Evolutionary conservation across 2,329 filamentous ascomycete genomes (phyloP), one percentile per base, ranked within the genome.

Genomic region (Dryadomyces quercivorus): DNA sequence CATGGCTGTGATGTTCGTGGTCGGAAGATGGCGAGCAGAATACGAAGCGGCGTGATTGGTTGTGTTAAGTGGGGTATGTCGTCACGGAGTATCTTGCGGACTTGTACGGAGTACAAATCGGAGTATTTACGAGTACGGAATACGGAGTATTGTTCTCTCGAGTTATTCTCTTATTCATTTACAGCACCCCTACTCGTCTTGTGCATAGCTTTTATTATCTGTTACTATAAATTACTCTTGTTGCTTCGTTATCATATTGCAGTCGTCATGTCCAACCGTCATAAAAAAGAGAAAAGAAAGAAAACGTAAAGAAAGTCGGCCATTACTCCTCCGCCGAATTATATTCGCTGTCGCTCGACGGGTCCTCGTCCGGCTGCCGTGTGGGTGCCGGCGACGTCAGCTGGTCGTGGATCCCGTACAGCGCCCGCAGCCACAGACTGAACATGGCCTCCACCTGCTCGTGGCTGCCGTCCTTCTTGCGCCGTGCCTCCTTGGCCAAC

Each of bases 341-440:
- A 34, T 70, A 69, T 20, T 70, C 66, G 52, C 65, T 68, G 45
- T 67, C 65, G 38, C 65, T 67, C 40, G 53, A 53, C 22, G 48
- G 26, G 42, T 42, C 59, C 52, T 42, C 50, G 1, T 38, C n/a
- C 1, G 61, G 63, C 42, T 52, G 40, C 13, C 51, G 26, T 8
- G 8, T 8, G 4, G 26, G 26, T 8, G 26, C 34, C 7, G 63
- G 64, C 2, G 61, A 66, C 31, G 46, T 57, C 57, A 75, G 61
- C 42, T 59, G 60, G 22, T 72, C 68, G 55, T 80, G 75, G 16
- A 80, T 67, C 4, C 64, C 60, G 54, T 76, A 73, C 20, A 81
- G 65, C 15, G 76, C 70, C 47, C 66, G 62, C 42, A 81, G 62
- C 77, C 77, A 81, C 54, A 68, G 69, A 53, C 75, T 72, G 47